These are phyloP conservation scores for Pelomyxa schiedti DNA, from an alignment of 78 protist genomes.

Conservation along the genomic window DNA sequence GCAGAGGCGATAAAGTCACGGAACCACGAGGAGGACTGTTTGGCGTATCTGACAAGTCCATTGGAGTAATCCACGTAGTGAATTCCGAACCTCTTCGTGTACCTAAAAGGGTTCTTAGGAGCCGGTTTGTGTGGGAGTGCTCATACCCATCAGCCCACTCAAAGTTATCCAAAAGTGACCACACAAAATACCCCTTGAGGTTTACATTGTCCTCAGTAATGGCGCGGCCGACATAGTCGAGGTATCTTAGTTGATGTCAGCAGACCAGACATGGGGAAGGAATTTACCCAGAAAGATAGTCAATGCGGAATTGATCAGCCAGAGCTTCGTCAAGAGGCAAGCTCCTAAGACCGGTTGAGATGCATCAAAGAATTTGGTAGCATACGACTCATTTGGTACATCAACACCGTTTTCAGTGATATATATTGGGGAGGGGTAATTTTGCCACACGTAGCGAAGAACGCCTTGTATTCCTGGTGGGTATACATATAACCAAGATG, in stretches of 20 bases:
- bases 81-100: conserved; percentile 41
- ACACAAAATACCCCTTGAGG: conserved; percentile 26
- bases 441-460: conserved; percentile 7
- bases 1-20: neutral
- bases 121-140: too few relatives aligned
- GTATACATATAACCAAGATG: conserved; percentile 22
- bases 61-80: conserved; percentile 23
- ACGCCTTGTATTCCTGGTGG: conserved; percentile 42
- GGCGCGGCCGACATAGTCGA: neutral
- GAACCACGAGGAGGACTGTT: conserved; percentile 1
- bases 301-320: neutral
- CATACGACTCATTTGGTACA: conserved; percentile 6
- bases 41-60: neutral
- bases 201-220: neutral
- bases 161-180: conserved; percentile 43
- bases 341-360: too few relatives aligned
- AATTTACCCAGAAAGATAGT: neutral
- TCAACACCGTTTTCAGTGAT: conserved; percentile 55
- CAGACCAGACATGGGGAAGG: too few relatives aligned
- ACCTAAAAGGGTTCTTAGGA: too few relatives aligned
- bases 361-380: too few relatives aligned
- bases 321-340: conserved; percentile 7
- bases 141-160: conserved; percentile 59
- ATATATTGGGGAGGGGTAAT: conserved; percentile 16
- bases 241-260: too few relatives aligned